Evolutionary conservation across 345 rosid species (phyloP).

Genomic region (Aquilaria yunnanensis): DNA sequence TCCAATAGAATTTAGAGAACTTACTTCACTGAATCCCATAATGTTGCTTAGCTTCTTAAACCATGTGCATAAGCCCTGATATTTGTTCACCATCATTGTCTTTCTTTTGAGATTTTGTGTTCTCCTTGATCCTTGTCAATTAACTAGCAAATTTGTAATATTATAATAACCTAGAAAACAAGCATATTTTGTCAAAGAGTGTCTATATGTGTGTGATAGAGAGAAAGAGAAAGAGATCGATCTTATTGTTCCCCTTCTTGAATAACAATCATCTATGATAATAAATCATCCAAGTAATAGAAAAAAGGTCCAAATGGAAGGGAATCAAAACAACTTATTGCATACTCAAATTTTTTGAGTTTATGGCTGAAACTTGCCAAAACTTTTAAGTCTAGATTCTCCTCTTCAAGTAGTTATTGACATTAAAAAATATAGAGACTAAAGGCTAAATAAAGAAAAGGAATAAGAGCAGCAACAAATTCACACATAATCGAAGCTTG

Average conservation of each 20-base stretch:
- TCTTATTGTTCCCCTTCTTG: conserved; percentile 99
- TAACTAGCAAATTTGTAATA: conserved; percentile 80
- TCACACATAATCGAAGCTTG: no score
- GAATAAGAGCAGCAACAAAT: no score
- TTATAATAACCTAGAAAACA: conserved; percentile 1
- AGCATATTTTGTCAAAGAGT: neutral
- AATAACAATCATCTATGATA: conserved; percentile 20
- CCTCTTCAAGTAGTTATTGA: no score
- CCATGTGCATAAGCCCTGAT: conserved; percentile 64
- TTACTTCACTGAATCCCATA: conserved; percentile 64
- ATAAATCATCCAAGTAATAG: no score
- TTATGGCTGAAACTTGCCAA: no score
- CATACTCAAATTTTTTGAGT: no score
- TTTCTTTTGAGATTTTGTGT: conserved; percentile 70
- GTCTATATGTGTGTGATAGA: neutral
- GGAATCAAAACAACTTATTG: no score
- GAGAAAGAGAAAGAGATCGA: conserved; percentile 5
- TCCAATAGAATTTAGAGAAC: conserved; percentile 17
- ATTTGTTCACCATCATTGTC: conserved; percentile 35
- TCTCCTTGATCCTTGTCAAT: conserved; percentile 89
- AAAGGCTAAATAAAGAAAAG: no score
- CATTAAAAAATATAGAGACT: no score
- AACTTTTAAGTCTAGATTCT: no score
- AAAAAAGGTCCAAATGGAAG: no score
- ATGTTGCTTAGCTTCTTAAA: conserved; percentile 73